A percentile compares a stretch with the other conserved stretches of the same genome.
Evolutionary conservation across 75 land plant species (phyloP).

Genomic region (Selaginella moellendorffii): DNA sequence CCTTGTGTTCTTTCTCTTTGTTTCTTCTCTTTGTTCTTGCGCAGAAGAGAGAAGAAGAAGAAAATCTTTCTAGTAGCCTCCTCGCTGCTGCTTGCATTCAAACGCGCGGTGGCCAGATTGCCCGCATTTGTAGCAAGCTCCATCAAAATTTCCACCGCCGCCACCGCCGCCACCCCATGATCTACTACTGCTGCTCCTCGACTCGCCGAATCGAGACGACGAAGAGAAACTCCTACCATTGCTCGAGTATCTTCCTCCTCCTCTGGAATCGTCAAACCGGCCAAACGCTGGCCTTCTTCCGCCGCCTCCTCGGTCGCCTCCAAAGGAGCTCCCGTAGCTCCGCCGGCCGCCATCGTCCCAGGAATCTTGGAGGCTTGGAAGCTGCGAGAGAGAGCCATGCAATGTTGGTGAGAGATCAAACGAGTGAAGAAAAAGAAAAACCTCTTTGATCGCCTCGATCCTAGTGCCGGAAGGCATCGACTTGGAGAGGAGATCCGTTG

Average conservation of each 20-base stretch:
- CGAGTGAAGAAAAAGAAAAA: constrained; percentile 4
- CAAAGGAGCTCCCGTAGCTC: not conserved
- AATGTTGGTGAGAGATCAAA: not conserved
- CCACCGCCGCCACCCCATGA: not conserved
- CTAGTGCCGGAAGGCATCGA: constrained; percentile 47
- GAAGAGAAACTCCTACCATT: not conserved
- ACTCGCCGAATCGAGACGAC: not conserved
- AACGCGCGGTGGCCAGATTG: constrained; percentile 19
- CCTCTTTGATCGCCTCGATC: constrained; percentile 55
- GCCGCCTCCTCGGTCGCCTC: constrained; percentile 12
- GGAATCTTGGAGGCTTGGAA: not conserved
- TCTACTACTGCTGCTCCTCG: constrained; percentile 3
- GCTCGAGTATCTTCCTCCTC: constrained; percentile 9
- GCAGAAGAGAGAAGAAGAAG: too few species aligned
- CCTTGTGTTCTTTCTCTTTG: too few species aligned
- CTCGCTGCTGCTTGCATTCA: constrained; percentile 13
- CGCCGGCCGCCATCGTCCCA: constrained; percentile 6
- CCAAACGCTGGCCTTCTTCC: constrained; percentile 4
- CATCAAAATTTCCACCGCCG: constrained; percentile 9
- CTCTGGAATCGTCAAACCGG: constrained; percentile 10
- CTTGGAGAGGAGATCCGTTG: constrained; percentile 62
- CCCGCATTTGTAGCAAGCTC: constrained; percentile 19
- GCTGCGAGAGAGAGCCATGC: not conserved
- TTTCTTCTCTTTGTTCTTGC: too few species aligned
- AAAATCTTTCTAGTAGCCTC: too few species aligned